Evolutionary conservation across 129 eudicot genomes (phyloP).

Genomic region (Smallanthus sonchifolius): DNA sequence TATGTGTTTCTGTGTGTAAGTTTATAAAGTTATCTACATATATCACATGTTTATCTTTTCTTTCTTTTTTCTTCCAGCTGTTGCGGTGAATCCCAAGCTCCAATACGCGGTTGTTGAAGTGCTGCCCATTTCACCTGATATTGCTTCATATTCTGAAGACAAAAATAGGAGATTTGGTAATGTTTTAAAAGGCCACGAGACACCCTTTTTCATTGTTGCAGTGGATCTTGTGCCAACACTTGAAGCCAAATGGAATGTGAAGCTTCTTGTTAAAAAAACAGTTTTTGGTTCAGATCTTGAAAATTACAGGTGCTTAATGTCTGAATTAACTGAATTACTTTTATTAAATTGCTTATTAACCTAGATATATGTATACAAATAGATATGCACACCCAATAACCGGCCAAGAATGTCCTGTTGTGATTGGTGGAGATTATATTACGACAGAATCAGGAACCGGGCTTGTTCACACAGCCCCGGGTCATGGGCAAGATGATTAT

Average conservation of each 20-base stretch:
- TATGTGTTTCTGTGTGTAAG: slow-evolving; percentile 17
- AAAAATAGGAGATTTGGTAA: slow-evolving; percentile 55
- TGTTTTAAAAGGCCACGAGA: slow-evolving; percentile 47
- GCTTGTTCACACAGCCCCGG: slow-evolving; percentile 98
- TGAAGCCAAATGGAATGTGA: slow-evolving; percentile 81
- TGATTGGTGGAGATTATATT: slow-evolving; percentile 93
- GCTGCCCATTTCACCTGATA: slow-evolving; percentile 32
- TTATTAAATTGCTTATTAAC: background rate
- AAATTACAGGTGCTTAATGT: slow-evolving; percentile 59
- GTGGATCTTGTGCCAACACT: slow-evolving; percentile 70
- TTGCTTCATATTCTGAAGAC: slow-evolving; percentile 47
- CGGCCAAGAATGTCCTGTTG: slow-evolving; percentile 88
- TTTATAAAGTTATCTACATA: slow-evolving; percentile 6
- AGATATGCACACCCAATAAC: slow-evolving; percentile 84
- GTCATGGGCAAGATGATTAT: slow-evolving; percentile 98
- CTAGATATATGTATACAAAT: slow-evolving; percentile 1
- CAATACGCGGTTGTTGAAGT: slow-evolving; percentile 80
- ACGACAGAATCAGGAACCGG: slow-evolving; percentile 99
- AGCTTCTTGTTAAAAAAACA: slow-evolving; percentile 60
- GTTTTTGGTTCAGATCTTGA: slow-evolving; percentile 83
- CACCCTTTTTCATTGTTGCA: slow-evolving; percentile 66
- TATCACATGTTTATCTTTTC: slow-evolving; percentile 13
- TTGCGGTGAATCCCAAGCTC: slow-evolving; percentile 91
- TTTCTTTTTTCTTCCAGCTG: slow-evolving; percentile 50
- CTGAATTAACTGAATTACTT: background rate